Evolutionary conservation across 768 basidiomycete genomes (phyloP).

Genomic region (Psilocybe subaeruginosa): DNA sequence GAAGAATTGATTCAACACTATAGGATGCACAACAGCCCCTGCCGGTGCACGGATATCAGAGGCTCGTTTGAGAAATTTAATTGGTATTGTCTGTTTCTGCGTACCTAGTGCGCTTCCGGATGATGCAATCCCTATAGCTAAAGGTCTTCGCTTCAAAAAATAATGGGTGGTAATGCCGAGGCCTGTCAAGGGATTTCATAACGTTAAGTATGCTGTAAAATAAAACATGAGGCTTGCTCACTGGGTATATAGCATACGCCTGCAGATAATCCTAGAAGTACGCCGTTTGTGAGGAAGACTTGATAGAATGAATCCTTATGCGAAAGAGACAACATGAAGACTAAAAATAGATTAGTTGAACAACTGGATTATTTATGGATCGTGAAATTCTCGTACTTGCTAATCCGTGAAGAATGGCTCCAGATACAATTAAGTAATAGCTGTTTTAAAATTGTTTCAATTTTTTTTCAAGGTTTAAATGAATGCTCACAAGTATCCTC

Average conservation of each 20-base stretch:
- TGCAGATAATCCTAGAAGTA: conserved; percentile 46
- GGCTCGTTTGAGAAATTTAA: background rate
- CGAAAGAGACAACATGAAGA: conserved; percentile 34
- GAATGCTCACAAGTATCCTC: conserved; percentile 21
- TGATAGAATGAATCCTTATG: conserved; percentile 35
- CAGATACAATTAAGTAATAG: conserved; percentile 23
- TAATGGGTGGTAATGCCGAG: conserved; percentile 51
- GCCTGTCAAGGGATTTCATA: background rate
- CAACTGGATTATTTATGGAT: background rate
- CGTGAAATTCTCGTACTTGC: conserved; percentile 18
- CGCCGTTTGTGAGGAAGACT: conserved; percentile 52
- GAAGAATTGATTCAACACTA: conserved; percentile 57
- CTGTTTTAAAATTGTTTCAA: conserved; percentile 4
- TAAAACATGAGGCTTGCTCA: conserved; percentile 4
- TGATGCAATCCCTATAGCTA: conserved; percentile 53
- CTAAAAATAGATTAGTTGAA: conserved; percentile 11
- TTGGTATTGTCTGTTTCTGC: background rate
- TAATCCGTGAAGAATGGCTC: conserved; percentile 25
- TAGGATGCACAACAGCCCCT: conserved; percentile 59
- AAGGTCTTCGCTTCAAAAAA: conserved; percentile 46
- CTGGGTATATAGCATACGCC: conserved; percentile 52
- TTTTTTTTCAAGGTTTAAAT: background rate
- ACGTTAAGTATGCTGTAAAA: no score
- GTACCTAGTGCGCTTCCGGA: conserved; percentile 33
- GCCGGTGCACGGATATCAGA: background rate